Conservation (phyloP, 2,329 filamentous ascomycete species). For the Botryotinia calthae region DNA sequence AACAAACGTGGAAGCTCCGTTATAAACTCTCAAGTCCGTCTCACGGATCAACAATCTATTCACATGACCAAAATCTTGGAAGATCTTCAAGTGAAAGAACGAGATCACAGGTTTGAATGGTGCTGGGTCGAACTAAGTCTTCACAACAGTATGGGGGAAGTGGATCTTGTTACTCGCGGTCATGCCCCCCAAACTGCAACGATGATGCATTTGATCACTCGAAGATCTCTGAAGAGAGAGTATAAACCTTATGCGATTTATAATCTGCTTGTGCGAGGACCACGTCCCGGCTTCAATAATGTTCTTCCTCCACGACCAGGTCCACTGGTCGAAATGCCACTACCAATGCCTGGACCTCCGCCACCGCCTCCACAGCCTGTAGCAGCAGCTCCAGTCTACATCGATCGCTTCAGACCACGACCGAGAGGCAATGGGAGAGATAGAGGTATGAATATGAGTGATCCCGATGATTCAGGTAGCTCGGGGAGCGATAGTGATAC, state of each 20-base stretch:
- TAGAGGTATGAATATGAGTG: background rate
- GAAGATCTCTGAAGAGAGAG: slow-evolving; percentile 21
- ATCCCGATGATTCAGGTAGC: background rate
- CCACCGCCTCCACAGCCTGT: background rate
- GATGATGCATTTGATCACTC: slow-evolving; percentile 28
- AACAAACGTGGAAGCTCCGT: slow-evolving; percentile 19
- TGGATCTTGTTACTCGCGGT: background rate
- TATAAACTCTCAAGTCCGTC: slow-evolving; percentile 25
- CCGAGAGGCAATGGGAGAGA: background rate
- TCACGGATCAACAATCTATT: slow-evolving; percentile 28
- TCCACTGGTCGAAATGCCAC: background rate
- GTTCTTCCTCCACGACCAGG: background rate
- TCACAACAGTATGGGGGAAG: slow-evolving; percentile 20
- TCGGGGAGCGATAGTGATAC: slow-evolving; percentile 19
- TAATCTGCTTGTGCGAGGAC: slow-evolving; percentile 12
- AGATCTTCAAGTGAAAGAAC: slow-evolving; percentile 24
- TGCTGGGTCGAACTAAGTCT: slow-evolving; percentile 28
- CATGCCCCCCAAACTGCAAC: slow-evolving; percentile 16
- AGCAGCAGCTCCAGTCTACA: background rate
- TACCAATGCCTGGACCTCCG: background rate
- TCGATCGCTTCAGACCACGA: background rate
- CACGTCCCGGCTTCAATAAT: background rate
- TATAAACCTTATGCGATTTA: slow-evolving; percentile 24
- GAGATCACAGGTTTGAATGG: slow-evolving; percentile 32
- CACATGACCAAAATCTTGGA: slow-evolving; percentile 31